A percentile compares a stretch with the other conserved stretches of the same genome.
These are phyloP conservation scores for Pseudogymnoascus sp. DNA, from an alignment of 2,329 filamentous ascomycete genomes.

Conservation along the genomic window DNA sequence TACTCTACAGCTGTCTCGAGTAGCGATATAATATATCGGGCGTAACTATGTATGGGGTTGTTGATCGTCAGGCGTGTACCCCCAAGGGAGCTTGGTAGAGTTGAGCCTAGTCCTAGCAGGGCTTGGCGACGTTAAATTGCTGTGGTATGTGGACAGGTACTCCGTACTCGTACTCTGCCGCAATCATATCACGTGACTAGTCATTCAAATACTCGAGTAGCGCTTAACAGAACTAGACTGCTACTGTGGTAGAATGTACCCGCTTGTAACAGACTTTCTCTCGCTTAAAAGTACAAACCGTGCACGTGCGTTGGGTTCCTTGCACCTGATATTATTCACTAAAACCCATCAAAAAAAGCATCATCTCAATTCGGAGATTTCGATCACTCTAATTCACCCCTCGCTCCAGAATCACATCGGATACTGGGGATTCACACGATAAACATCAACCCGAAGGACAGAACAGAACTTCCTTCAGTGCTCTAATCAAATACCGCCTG, in stretches of 20 bases:
- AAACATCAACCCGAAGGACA: constrained; percentile 6
- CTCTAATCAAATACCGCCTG: background rate
- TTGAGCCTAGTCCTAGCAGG: constrained; percentile 4
- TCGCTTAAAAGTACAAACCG: constrained; percentile 8
- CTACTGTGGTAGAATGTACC: background rate
- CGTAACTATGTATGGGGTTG: background rate
- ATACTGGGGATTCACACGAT: constrained; percentile 5
- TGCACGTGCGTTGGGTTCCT: constrained; percentile 9
- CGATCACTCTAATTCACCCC: constrained; percentile 2
- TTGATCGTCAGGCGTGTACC: background rate
- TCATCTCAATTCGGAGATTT: constrained; percentile 10
- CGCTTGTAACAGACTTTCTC: background rate
- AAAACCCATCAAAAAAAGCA: constrained; percentile 9
- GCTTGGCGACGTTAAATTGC: constrained; percentile 5
- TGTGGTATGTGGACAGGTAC: background rate
- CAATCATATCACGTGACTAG: background rate
- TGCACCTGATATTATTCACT: constrained; percentile 10
- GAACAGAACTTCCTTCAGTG: background rate
- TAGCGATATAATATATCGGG: background rate
- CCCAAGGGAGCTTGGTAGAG: constrained; percentile 4
- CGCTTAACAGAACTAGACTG: background rate
- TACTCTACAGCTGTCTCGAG: background rate
- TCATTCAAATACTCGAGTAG: background rate
- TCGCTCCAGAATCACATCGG: constrained; percentile 8
- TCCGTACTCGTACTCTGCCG: background rate